Evolutionary conservation across 192 early-diverging fungal genomes (phyloP).

Genomic region (Umbelopsis ramanniana): DNA sequence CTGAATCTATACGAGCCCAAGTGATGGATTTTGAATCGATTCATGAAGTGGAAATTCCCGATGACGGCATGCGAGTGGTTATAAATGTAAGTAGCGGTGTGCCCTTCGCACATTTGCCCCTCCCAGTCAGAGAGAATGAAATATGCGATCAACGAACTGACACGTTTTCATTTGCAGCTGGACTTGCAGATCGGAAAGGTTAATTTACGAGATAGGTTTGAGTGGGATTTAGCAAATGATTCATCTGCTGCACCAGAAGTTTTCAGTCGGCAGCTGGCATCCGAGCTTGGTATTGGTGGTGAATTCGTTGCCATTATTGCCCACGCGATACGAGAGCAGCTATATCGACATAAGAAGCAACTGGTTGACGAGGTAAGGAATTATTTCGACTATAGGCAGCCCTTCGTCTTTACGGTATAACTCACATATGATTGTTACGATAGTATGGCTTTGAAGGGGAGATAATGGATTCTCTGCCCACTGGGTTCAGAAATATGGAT

Average conservation of each 20-base stretch:
- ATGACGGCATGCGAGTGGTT: constrained; percentile 46
- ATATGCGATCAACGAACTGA: constrained; percentile 11
- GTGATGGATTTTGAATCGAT: constrained; percentile 61
- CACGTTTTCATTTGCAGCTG: constrained; percentile 57
- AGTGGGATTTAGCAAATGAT: constrained; percentile 80
- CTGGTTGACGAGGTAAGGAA: constrained; percentile 46
- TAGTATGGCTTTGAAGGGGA: constrained; percentile 44
- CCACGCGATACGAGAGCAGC: constrained; percentile 76
- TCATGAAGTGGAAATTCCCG: constrained; percentile 50
- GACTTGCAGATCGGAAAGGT: constrained; percentile 85
- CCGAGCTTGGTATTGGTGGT: constrained; percentile 79
- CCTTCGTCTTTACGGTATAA: too few species aligned
- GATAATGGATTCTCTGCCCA: constrained; percentile 37
- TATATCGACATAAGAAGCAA: constrained; percentile 62
- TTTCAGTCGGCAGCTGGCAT: constrained; percentile 66
- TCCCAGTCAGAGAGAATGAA: too few species aligned
- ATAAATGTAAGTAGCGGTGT: constrained; percentile 48
- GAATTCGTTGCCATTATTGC: constrained; percentile 81
- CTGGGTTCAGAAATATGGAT: constrained; percentile 50
- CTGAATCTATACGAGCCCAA: constrained; percentile 62
- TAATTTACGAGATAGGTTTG: constrained; percentile 85
- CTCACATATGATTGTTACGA: neutral
- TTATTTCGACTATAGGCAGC: neutral
- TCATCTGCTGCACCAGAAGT: constrained; percentile 64
- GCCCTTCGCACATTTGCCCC: too few species aligned